Base-by-base conservation (phyloP, 2,329 filamentous ascomycete species). In the Fragosphaeria purpurea region DNA sequence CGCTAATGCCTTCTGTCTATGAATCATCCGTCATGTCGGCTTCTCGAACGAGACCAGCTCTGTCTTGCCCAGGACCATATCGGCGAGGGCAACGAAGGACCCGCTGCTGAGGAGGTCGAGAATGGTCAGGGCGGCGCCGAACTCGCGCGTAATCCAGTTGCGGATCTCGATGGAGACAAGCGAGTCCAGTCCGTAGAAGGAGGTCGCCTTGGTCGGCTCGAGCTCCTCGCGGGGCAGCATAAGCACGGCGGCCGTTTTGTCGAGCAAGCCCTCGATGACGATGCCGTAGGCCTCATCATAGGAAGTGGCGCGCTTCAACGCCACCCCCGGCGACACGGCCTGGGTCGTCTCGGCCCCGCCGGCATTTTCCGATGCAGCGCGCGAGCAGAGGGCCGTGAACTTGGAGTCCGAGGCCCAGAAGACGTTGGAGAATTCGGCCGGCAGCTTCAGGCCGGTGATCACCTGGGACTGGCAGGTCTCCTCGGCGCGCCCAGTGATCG, bases 91-190 rank as follows among this genome's bases (percentile, higher is more conserved):
- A 4, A 45, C 33, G 40, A 55, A 51, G 5, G 51, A 53, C 4
- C 50, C 53, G 46, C 53, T 55, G 41, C 47, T 51, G 13, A 55
- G 51, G 9, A 55, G 45, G n/a, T 55, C 53, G 8, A 55, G 46
- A 22, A 55, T 55, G 44, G 53, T 51, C 42, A 55, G 32, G 10
- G 48, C 48, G 7, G 53, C 51, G 7, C 50, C 53, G 22, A 55
- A 49, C 43, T 55, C 35, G 35, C 35, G 35, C 11, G 35, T 37
- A 45, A 55, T 55, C 53, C 53, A 55, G 32, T 44, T 55, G 12
- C 53, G 47, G 48, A 55, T 55, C 44, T 55, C 53, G 38, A 55
- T 55, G 33, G 51, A 48, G 9, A 55, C 53, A 6, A 55, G 48
- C 35, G 53, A 55, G 41, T 55, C 53, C 22, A 55, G 46, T 1